phyloP scores from a whole-genome alignment of 257 asterid genomes.

The Plantago elongata region DNA sequence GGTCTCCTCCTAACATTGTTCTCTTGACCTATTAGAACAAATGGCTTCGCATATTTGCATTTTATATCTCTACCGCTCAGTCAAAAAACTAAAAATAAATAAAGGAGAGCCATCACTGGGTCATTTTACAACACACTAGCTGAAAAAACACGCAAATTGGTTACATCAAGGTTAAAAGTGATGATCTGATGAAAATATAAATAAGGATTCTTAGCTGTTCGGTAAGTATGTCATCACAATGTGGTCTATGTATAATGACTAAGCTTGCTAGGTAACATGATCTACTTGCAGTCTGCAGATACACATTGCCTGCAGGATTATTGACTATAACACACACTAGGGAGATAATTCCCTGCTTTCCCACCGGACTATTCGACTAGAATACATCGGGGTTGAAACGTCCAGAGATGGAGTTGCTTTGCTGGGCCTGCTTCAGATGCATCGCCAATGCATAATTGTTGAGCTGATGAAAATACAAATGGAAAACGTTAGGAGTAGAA shows the following conservation, averaged over 20 bases:
- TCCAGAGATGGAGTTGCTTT: constrained; percentile 61
- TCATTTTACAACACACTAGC: too few species aligned
- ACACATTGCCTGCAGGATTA: constrained; percentile 7
- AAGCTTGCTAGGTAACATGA: neutral
- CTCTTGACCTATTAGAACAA: too few species aligned
- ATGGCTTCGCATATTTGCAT: too few species aligned
- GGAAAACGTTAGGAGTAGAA: neutral
- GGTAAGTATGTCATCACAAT: neutral
- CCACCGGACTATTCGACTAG: constrained; percentile 22
- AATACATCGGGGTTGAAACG: constrained; percentile 82
- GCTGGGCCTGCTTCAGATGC: constrained; percentile 95
- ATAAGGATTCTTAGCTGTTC: too few species aligned
- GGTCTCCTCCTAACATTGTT: too few species aligned
- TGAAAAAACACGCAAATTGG: too few species aligned
- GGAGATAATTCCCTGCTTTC: neutral
- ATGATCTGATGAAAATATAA: too few species aligned
- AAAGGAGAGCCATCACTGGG: too few species aligned
- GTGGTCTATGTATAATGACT: neutral
- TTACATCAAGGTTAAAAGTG: too few species aligned
- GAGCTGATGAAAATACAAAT: constrained; percentile 29
- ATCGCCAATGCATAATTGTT: constrained; percentile 69
- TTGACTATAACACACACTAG: constrained; percentile 2
- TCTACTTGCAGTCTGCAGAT: neutral
- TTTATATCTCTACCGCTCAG: too few species aligned
- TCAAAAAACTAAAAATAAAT: too few species aligned